Evolutionary conservation across 306 rosid species (phyloP).

Genomic region (Begonia peltatifolia): DNA sequence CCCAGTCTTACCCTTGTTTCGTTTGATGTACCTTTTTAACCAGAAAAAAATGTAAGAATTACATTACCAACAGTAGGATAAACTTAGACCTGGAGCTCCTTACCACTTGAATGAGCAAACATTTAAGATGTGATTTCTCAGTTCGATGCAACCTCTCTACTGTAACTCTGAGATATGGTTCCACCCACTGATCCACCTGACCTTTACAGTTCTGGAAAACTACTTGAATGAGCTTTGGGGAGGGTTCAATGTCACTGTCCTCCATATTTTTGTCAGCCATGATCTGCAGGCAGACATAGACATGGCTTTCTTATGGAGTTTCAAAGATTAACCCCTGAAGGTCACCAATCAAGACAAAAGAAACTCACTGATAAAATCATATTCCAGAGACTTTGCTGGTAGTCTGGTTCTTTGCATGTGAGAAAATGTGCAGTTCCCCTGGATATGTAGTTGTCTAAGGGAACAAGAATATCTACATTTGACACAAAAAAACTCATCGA

Average conservation of each 20-base stretch:
- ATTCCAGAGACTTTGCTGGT: slow-evolving; percentile 87
- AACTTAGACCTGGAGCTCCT: slow-evolving; percentile 9
- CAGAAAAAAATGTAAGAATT: no score
- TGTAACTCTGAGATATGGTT: slow-evolving; percentile 68
- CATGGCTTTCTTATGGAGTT: not conserved
- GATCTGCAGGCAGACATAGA: slow-evolving; percentile 26
- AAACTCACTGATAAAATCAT: slow-evolving; percentile 79
- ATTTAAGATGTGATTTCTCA: slow-evolving; percentile 63
- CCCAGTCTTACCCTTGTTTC: no score
- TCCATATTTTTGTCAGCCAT: slow-evolving; percentile 76
- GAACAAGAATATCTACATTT: slow-evolving; percentile 79
- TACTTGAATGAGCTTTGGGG: slow-evolving; percentile 94
- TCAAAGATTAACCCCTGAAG: not conserved
- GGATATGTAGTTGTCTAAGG: slow-evolving; percentile 87
- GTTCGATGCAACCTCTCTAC: slow-evolving; percentile 64
- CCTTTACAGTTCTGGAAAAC: slow-evolving; percentile 87
- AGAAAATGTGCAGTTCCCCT: slow-evolving; percentile 87
- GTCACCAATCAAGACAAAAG: slow-evolving; percentile 6
- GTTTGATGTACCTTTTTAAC: no score
- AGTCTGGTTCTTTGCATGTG: slow-evolving; percentile 67
- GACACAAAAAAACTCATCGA: not conserved
- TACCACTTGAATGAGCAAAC: slow-evolving; percentile 93
- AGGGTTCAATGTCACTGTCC: slow-evolving; percentile 85
- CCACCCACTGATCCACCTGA: slow-evolving; percentile 96
- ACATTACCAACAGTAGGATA: not conserved